phyloP scores from a whole-genome alignment of 1,284 basidiomycete genomes.

The Leccinum fallax region DNA sequence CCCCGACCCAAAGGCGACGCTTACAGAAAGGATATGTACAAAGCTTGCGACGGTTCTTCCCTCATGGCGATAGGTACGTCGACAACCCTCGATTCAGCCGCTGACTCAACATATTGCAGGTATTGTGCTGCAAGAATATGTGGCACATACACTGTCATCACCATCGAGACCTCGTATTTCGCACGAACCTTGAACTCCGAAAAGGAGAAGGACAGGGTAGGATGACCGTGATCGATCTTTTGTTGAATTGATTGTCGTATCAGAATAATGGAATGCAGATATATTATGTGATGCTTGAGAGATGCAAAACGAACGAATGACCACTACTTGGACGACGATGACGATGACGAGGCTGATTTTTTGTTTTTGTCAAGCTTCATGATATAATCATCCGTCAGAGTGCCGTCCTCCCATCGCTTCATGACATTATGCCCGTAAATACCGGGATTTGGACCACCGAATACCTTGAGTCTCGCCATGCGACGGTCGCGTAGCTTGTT shows the following conservation, averaged over 20 bases:
- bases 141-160: slow-evolving; percentile 37
- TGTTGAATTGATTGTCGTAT: background rate
- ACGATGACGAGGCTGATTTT: slow-evolving; percentile 6
- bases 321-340: slow-evolving; percentile 13
- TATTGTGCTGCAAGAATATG: slow-evolving; percentile 68
- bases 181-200: slow-evolving; percentile 1
- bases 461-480: slow-evolving; percentile 84
- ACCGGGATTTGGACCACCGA: slow-evolving; percentile 74
- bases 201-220: slow-evolving; percentile 13
- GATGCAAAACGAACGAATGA: slow-evolving; percentile 1
- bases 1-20: slow-evolving; percentile 18
- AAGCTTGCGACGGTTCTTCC: slow-evolving; percentile 68
- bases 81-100: slow-evolving; percentile 1
- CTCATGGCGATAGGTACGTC: slow-evolving; percentile 66
- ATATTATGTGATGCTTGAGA: slow-evolving; percentile 7
- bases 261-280: slow-evolving; percentile 9
- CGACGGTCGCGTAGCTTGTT: slow-evolving; percentile 89
- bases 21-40: slow-evolving; percentile 66
- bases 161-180: background rate
- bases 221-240: background rate
- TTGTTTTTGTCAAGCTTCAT: slow-evolving; percentile 35
- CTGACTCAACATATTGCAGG: slow-evolving; percentile 41
- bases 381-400: slow-evolving; percentile 54
- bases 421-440: slow-evolving; percentile 68
- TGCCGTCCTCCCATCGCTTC: slow-evolving; percentile 78